Base-by-base conservation (phyloP, 1,284 basidiomycete species). In the Binderoboletus segoi region DNA sequence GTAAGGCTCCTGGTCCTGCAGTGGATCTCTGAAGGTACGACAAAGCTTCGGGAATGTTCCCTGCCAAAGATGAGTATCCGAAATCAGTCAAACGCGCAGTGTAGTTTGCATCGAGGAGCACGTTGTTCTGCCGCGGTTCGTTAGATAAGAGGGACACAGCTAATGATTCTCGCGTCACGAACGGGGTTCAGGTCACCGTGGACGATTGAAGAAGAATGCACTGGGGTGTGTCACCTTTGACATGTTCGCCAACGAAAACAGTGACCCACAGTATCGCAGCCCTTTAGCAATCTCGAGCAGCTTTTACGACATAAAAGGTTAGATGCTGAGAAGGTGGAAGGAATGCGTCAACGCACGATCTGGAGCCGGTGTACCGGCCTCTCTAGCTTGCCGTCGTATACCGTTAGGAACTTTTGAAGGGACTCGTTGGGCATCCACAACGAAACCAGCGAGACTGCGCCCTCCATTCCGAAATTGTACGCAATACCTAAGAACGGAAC, bases 281-380 rank as follows among this genome's bases (percentile, higher is more conserved):
- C 48, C 48, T 16, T 5, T 30, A 5, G 48, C 24, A 13, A 49
- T 26, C 6, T 59, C 57, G 13, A 59, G 33, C 20, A 59, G 18
- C 58, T 59, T 40, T 40, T 24, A 40, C 7, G 20, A 32, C 3
- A 2, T 10, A 10, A 7, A 10, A 5, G 4, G 30, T 54, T 23
- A 55, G 55, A 32, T 3, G 13, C 8, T 20, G 18, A 20, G 40
- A 23, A 21, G 10, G 28, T 30, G 40, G 21, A 41, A n/a, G 20
- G 6, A 18, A 5, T 15, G 21, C 21, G 21, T 23, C 20, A 23
- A 41, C 40, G 40, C 40, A 41, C 40, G 20, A 41, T 41, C 13
- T 13, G 40, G 12, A 41, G 40, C 13, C 40, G 20, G 10, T 23
- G 37, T 20, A n/a, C 37, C 6, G n/a, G 15, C 4, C 4, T 10